phyloP scores from a whole-genome alignment of 2,329 filamentous ascomycete species.

The Ilyonectria robusta region DNA sequence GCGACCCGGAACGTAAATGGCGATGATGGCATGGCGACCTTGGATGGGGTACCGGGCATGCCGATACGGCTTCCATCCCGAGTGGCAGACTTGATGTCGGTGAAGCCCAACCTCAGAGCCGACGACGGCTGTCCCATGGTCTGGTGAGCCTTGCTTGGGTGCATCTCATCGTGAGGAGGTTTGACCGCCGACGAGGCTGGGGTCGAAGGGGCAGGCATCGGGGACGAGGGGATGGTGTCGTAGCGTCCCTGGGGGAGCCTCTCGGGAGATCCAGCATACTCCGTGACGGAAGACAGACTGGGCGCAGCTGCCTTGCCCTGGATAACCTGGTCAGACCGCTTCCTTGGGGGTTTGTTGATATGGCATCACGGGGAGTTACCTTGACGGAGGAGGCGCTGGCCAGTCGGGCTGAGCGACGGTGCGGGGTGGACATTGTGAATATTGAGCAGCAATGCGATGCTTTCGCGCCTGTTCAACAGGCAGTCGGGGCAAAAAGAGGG shows the following conservation, averaged over 20 bases:
- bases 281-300: constrained; percentile 59
- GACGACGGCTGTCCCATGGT: constrained; percentile 85
- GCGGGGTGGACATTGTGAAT: constrained; percentile 57
- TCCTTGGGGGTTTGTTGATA: constrained; percentile 22
- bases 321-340: constrained; percentile 31
- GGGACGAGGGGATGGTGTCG: constrained; percentile 54
- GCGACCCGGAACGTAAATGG: constrained; percentile 80
- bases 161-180: constrained; percentile 87
- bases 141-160: constrained; percentile 85
- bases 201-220: constrained; percentile 60
- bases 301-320: constrained; percentile 51
- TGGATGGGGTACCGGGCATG: constrained; percentile 75
- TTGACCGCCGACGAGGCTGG: constrained; percentile 78
- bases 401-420: constrained; percentile 62
- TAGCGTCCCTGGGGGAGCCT: constrained; percentile 45
- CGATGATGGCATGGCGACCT: constrained; percentile 66
- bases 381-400: constrained; percentile 53
- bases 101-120: constrained; percentile 85
- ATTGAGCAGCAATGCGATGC: constrained; percentile 29
- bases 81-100: constrained; percentile 75
- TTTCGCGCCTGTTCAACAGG: constrained; percentile 35
- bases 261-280: constrained; percentile 58
- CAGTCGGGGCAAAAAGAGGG: constrained; percentile 44
- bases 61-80: constrained; percentile 58
- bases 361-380: constrained; percentile 48